Base-by-base conservation (phyloP, 331 rosid species). In the Erythrophleum ivorense region DNA sequence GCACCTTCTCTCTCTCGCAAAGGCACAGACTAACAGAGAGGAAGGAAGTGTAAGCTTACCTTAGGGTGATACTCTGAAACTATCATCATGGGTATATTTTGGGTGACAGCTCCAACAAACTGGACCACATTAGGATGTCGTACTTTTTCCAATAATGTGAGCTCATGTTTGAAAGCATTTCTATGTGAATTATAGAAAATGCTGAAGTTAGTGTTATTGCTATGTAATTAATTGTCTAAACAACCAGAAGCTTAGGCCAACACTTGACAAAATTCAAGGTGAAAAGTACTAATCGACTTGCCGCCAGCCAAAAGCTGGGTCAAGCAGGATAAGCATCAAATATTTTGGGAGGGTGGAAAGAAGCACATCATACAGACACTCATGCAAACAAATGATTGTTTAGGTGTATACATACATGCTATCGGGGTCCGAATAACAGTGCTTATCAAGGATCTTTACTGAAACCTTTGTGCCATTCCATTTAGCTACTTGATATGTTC, bases 31-130 rank as follows among this genome's bases (percentile, higher is more conserved):
- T 15, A 24, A 67, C n/a, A 36, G 75, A 82, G 74, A 81, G 73
- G 71, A 45, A 31, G 75, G 40, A 66, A 66, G 79, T 52, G 80
- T 69, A 79, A 82, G 77, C 85, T 89, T 88, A 94, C 99, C 93
- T 94, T 96, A 9, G 97, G 78, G 81, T 91, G 98, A 90, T 88
- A 91, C 81, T 96, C 99, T 74, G 93, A 88, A 78, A 96, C 98
- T 80, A 96, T 96, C 99, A 96, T 96, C 99, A 96, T 96, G 71
- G 99, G 99, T 85, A 88, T 78, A 86, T 96, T 96, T 81, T 96
- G 99, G 78, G 99, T 96, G 81, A 96, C 98, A 60, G 99, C 99
- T 66, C 99, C 99, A 86, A 96, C 99, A 88, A 96, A 96, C 88
- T 96, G 98, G 82, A 96, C 91, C 36, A 96, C 89, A 41, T 96